Evolutionary conservation across 2,329 filamentous ascomycete genomes (phyloP).

Genomic region (Iodosphaeria phyllophila): DNA sequence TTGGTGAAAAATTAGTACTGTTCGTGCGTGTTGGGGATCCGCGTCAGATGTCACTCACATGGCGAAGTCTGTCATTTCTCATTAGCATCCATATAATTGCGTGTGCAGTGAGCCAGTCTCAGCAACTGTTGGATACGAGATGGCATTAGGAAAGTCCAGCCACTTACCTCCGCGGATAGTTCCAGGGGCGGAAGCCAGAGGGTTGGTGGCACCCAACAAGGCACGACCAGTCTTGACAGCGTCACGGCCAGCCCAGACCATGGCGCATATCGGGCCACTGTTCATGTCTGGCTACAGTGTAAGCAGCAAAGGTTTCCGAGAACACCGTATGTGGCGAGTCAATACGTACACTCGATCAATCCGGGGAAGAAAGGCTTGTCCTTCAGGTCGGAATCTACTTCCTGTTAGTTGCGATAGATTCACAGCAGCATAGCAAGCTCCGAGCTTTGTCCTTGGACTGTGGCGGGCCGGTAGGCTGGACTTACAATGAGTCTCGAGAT

Average conservation of each 20-base stretch:
- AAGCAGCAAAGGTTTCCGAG: neutral
- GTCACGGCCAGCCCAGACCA: constrained; percentile 99
- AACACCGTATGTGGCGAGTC: neutral
- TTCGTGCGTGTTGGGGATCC: constrained; percentile 20
- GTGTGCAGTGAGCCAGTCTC: neutral
- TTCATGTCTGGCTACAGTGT: constrained; percentile 64
- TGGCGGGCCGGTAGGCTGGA: too few relatives aligned
- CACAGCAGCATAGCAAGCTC: too few relatives aligned
- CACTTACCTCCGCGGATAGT: constrained; percentile 99
- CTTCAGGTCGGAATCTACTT: constrained; percentile 68
- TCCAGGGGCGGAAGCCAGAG: constrained; percentile 78
- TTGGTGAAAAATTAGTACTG: constrained; percentile 64
- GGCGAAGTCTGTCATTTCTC: constrained; percentile 2
- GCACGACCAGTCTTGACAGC: constrained; percentile 96
- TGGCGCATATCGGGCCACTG: constrained; percentile 92
- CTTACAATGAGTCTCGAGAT: constrained; percentile 91
- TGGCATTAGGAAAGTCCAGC: constrained; percentile 21
- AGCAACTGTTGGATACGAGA: neutral
- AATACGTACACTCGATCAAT: constrained; percentile 66
- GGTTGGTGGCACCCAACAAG: constrained; percentile 98
- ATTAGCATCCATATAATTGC: too few relatives aligned
- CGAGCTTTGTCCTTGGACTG: constrained; percentile 5
- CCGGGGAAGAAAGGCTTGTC: constrained; percentile 94
- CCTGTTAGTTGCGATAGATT: too few relatives aligned
- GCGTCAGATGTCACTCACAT: too few relatives aligned